phyloP scores from a whole-genome alignment of 306 rosid species.

The Styphnolobium japonicum region DNA sequence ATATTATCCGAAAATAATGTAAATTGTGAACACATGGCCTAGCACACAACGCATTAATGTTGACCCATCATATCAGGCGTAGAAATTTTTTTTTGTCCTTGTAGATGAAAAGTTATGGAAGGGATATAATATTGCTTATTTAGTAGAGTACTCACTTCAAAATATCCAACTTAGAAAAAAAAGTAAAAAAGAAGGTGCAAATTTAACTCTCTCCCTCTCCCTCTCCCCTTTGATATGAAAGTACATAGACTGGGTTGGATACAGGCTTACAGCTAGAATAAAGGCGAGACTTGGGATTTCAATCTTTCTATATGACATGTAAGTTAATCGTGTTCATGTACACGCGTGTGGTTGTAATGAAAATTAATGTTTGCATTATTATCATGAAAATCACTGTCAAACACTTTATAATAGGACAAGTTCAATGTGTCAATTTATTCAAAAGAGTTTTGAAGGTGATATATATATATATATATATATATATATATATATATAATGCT shows the following conservation, averaged over 20 bases:
- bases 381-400: constrained; percentile 44
- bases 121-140: background rate
- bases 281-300: constrained; percentile 18
- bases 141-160: background rate
- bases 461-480: background rate
- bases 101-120: background rate
- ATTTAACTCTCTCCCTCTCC: background rate
- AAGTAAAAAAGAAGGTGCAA: background rate
- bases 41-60: constrained; percentile 21
- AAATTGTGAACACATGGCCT: constrained; percentile 25
- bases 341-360: constrained; percentile 34
- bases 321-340: constrained; percentile 14
- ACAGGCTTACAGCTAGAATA: constrained; percentile 18
- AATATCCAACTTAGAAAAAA: background rate
- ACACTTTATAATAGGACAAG: constrained; percentile 43
- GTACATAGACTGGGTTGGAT: constrained; percentile 1
- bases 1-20: constrained; percentile 30
- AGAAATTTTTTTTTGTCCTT: background rate
- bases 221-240: constrained; percentile 10
- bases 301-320: constrained; percentile 22
- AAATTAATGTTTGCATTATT: constrained; percentile 5
- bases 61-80: constrained; percentile 33
- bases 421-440: constrained; percentile 36
- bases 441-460: constrained; percentile 34
- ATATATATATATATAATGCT: background rate